A percentile compares a stretch with the other conserved stretches of the same genome.
Conservation (phyloP, 2,329 filamentous ascomycete species). For the Colletotrichum navitas region DNA sequence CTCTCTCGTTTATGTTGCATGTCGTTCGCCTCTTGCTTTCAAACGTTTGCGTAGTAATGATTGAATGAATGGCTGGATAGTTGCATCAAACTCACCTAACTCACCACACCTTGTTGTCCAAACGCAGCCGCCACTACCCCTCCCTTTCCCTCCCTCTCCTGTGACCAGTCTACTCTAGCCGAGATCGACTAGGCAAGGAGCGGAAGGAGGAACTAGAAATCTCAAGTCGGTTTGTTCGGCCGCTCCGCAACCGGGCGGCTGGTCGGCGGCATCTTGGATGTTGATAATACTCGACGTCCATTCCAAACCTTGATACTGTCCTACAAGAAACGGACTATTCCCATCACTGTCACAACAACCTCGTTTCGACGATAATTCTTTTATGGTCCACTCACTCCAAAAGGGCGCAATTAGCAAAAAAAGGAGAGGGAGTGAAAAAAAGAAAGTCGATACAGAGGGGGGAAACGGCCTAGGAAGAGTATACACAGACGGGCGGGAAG, state of each 20-base stretch:
- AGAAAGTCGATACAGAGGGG: background rate
- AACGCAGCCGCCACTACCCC: background rate
- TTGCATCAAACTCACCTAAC: slow-evolving; percentile 36
- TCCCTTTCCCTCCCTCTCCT: background rate
- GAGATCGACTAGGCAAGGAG: background rate
- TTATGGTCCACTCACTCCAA: background rate
- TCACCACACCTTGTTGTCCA: slow-evolving; percentile 21
- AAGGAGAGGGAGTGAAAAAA: background rate
- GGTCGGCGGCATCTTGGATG: background rate
- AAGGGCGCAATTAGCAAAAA: background rate
- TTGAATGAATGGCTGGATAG: slow-evolving; percentile 28
- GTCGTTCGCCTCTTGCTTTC: background rate
- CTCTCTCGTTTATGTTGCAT: background rate
- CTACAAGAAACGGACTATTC: background rate
- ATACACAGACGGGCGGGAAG: background rate
- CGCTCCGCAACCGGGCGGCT: slow-evolving; percentile 5
- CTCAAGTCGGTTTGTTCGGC: slow-evolving; percentile 29
- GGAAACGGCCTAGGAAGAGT: too few species aligned
- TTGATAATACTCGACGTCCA: background rate
- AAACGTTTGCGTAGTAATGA: slow-evolving; percentile 12
- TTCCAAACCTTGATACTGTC: background rate
- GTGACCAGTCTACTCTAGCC: background rate
- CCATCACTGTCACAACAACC: too few species aligned
- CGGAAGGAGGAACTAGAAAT: background rate
- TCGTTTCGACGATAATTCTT: background rate